Conservation (phyloP, 495 filamentous ascomycete genomes). For the Massariosphaeria phaeospora region DNA sequence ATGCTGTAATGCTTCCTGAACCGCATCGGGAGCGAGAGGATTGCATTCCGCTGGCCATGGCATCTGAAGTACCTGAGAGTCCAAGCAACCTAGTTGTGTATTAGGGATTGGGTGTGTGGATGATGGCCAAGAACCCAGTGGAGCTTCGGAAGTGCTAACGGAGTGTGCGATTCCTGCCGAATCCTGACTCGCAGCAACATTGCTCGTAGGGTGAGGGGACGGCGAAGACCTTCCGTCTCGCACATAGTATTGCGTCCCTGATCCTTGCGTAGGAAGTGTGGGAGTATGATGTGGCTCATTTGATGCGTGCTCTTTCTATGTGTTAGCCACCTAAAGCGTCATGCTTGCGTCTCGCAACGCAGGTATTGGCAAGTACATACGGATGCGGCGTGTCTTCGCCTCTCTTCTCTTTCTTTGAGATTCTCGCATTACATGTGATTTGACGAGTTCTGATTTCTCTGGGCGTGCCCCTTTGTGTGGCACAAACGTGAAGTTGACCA, state of each 20-base stretch:
- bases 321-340: too few species aligned
- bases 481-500: conserved; percentile 22
- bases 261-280: neutral
- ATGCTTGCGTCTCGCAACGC: neutral
- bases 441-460: conserved; percentile 13
- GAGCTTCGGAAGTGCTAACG: neutral
- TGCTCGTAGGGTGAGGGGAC: neutral
- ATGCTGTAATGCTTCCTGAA: neutral
- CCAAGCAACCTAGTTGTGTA: neutral
- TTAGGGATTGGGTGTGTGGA: neutral
- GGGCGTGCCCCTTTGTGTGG: conserved; percentile 20
- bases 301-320: too few species aligned
- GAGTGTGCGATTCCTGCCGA: neutral
- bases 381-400: conserved; percentile 6
- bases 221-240: neutral
- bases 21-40: neutral
- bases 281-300: neutral
- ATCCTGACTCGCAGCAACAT: neutral
- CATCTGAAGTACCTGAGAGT: too few species aligned
- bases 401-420: conserved; percentile 17
- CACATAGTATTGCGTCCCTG: neutral
- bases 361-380: neutral
- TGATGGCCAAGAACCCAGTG: neutral
- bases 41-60: neutral
- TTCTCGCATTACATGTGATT: conserved; percentile 26